Percentiles rank a stretch among this genome's conserved stretches.
Evolutionary conservation across 2,329 filamentous ascomycete genomes (phyloP).

Genomic region (Fusarium odoratissimum): DNA sequence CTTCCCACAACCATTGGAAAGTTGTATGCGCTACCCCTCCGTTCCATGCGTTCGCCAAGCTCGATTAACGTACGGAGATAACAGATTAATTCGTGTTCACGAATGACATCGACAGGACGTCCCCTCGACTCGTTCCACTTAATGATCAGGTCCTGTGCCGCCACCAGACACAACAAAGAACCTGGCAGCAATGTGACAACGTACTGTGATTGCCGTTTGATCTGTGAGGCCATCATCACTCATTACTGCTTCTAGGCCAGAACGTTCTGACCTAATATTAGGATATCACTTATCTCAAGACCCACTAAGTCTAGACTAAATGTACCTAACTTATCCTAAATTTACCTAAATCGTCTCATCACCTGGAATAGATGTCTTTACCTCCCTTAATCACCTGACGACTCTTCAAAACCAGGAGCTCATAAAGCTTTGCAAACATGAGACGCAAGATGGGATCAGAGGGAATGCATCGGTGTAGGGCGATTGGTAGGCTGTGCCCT

Average conservation of each 20-base stretch:
- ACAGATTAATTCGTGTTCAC: neutral
- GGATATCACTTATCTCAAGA: rapidly evolving
- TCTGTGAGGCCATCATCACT: neutral
- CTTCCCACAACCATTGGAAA: neutral
- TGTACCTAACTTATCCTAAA: neutral
- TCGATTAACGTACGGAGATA: neutral
- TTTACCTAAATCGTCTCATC: neutral
- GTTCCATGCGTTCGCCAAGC: rapidly evolving
- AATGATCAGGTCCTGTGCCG: neutral
- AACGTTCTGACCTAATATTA: neutral
- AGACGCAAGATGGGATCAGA: neutral
- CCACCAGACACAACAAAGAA: neutral
- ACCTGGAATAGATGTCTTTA: neutral
- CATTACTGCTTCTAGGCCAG: neutral
- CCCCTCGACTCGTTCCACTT: rapidly evolving
- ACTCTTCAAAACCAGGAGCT: rapidly evolving
- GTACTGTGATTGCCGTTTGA: rapidly evolving
- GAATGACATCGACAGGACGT: neutral
- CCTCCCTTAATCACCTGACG: rapidly evolving
- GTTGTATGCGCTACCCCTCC: too few relatives aligned
- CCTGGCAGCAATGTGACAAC: rapidly evolving
- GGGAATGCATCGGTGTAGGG: too few relatives aligned
- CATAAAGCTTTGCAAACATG: neutral
- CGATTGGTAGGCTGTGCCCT: neutral
- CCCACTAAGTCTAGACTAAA: neutral